Percentiles rank a stretch among this genome's conserved stretches.
Conservation (phyloP, 1,284 basidiomycete genomes). For the Cryptococcus floricola region DNA sequence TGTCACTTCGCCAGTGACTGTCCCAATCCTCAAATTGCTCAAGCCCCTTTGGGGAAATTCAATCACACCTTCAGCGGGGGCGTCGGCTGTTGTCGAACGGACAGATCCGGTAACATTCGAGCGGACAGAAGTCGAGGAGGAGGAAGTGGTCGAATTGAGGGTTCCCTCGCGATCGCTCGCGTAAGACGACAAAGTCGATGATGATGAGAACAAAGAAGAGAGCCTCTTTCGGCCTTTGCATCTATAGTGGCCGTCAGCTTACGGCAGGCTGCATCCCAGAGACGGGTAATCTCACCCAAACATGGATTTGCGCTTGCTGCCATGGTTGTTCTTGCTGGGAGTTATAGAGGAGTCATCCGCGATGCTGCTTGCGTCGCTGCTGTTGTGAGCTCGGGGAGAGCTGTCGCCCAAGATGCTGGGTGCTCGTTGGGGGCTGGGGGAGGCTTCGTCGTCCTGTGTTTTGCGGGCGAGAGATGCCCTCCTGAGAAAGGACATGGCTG, state of each 20-base stretch:
- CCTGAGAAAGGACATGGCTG: conserved; percentile 17
- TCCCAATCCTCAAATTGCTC: conserved; percentile 3
- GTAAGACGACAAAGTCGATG: conserved; percentile 24
- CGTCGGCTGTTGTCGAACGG: conserved; percentile 1
- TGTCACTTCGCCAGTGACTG: neutral
- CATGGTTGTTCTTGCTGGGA: conserved; percentile 4
- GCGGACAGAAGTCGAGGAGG: conserved; percentile 31
- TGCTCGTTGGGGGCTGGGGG: neutral
- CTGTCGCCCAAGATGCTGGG: conserved; percentile 11
- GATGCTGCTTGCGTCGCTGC: conserved; percentile 18
- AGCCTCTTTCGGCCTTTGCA: conserved; percentile 34
- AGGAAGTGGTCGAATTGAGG: conserved; percentile 21
- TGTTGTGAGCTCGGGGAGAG: conserved; percentile 20
- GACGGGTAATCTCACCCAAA: conserved; percentile 13
- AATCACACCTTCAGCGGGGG: neutral
- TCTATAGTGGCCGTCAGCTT: conserved; percentile 2
- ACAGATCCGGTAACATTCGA: neutral
- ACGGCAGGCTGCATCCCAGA: neutral
- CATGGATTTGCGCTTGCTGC: conserved; percentile 12
- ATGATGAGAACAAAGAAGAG: conserved; percentile 39
- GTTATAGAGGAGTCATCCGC: conserved; percentile 8
- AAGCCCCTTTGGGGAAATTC: conserved; percentile 1
- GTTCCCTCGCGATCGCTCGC: conserved; percentile 10
- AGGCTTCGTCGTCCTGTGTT: conserved; percentile 6
- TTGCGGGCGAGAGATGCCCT: conserved; percentile 24